A percentile compares a stretch with the other conserved stretches of the same genome.
phyloP scores from a whole-genome alignment of 2,329 filamentous ascomycete species.

The Trematosphaeria pertusa region DNA sequence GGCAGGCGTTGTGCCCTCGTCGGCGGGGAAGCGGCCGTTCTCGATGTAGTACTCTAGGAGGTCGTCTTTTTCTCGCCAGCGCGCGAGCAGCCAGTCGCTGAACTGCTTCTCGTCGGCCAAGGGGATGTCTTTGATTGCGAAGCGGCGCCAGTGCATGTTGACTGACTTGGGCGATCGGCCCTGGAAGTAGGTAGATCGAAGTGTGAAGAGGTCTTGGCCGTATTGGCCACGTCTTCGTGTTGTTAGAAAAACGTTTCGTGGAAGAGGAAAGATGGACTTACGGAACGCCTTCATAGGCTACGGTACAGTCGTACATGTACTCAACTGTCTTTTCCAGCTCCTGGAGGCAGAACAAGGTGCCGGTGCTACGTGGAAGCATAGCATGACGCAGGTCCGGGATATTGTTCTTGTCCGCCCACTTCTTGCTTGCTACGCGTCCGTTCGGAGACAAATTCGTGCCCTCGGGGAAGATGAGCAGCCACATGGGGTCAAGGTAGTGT shows the following conservation, averaged over 20 bases:
- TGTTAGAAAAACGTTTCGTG: constrained; percentile 11
- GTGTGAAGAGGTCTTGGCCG: constrained; percentile 85
- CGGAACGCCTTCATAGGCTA: constrained; percentile 94
- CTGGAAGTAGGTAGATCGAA: constrained; percentile 85
- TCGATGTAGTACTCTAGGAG: constrained; percentile 77
- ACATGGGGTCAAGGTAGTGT: constrained; percentile 76
- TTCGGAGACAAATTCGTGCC: constrained; percentile 84
- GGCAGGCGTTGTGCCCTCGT: constrained; percentile 43
- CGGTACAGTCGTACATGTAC: constrained; percentile 90
- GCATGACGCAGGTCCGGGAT: constrained; percentile 73
- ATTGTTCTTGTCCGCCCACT: constrained; percentile 77
- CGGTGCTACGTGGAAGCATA: constrained; percentile 80
- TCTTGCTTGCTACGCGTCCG: constrained; percentile 70
- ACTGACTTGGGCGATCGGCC: constrained; percentile 91
- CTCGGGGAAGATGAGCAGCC: constrained; percentile 87
- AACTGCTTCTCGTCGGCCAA: constrained; percentile 75
- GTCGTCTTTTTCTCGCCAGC: constrained; percentile 92
- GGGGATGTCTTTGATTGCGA: constrained; percentile 79
- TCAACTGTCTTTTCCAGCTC: constrained; percentile 77
- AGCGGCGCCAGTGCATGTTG: constrained; percentile 95
- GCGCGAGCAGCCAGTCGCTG: constrained; percentile 78
- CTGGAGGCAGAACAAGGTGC: constrained; percentile 78
- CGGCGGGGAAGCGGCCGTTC: constrained; percentile 83
- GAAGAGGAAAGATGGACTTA: constrained; percentile 59
- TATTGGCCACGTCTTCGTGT: constrained; percentile 61